Conservation (phyloP, 2,329 filamentous ascomycete species). For the Tolypocladium inflatum region DNA sequence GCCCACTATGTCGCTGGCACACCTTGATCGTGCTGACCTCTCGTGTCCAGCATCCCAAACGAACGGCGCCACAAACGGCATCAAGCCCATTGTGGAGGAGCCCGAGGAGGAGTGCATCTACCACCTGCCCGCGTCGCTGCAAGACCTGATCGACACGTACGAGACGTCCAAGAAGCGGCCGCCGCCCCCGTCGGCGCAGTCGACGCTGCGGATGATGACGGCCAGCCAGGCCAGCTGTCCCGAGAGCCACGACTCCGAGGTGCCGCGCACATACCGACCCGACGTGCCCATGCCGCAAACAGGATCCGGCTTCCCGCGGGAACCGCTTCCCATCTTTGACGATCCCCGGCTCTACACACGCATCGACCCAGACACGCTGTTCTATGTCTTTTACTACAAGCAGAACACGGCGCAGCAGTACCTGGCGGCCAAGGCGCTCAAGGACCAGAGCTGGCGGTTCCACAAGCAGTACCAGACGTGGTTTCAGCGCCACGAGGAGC, state of each 20-base stretch:
- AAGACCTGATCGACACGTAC: slow-evolving; percentile 85
- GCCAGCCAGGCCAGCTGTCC: slow-evolving; percentile 66
- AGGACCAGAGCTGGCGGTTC: slow-evolving; percentile 97
- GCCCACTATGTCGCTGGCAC: neutral
- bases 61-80: slow-evolving; percentile 44
- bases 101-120: slow-evolving; percentile 74
- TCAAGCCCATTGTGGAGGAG: slow-evolving; percentile 32
- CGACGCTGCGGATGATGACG: slow-evolving; percentile 64
- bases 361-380: slow-evolving; percentile 91
- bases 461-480: slow-evolving; percentile 99
- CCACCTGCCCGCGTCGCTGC: slow-evolving; percentile 79
- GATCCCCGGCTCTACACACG: slow-evolving; percentile 79
- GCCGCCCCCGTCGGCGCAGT: slow-evolving; percentile 49
- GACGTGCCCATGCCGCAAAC: slow-evolving; percentile 67
- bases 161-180: slow-evolving; percentile 70
- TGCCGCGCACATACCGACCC: slow-evolving; percentile 75
- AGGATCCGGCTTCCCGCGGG: slow-evolving; percentile 79
- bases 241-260: slow-evolving; percentile 69
- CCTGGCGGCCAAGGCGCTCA: slow-evolving; percentile 89
- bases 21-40: neutral
- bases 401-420: slow-evolving; percentile 95
- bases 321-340: slow-evolving; percentile 85
- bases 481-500: slow-evolving; percentile 98
- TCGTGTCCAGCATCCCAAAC: slow-evolving; percentile 26
- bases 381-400: slow-evolving; percentile 99